Evolutionary conservation across 805 yeast species (phyloP).

Genomic region (Candida jianshihensis): DNA sequence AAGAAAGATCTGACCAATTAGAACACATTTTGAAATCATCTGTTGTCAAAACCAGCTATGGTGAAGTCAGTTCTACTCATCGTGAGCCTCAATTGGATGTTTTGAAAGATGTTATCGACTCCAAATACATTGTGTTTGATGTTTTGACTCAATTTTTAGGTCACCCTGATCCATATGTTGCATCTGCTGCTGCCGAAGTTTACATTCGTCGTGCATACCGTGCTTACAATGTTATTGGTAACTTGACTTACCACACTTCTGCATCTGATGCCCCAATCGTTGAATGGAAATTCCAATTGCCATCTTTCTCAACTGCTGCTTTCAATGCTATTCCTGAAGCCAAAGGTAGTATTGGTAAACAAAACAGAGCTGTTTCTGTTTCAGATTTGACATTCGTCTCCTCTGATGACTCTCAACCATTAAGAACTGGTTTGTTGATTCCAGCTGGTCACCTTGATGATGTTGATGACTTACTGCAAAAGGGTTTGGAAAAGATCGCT

Average conservation of each 20-base stretch:
- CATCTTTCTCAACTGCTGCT: conserved; percentile 63
- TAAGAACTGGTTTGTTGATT: conserved; percentile 79
- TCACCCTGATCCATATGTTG: conserved; percentile 78
- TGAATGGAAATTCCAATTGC: conserved; percentile 85
- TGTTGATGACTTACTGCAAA: conserved; percentile 70
- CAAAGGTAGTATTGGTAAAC: conserved; percentile 34
- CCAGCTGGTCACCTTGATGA: conserved; percentile 84
- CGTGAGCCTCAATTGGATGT: conserved; percentile 75
- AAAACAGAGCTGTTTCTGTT: conserved; percentile 75
- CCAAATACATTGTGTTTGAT: conserved; percentile 93
- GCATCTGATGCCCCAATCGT: conserved; percentile 53
- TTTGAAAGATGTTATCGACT: conserved; percentile 88
- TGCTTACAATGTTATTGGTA: conserved; percentile 85
- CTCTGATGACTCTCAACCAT: conserved; percentile 56
- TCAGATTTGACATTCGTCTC: conserved; percentile 86
- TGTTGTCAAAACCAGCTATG: conserved; percentile 84
- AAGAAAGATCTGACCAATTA: conserved; percentile 94
- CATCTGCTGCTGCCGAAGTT: conserved; percentile 94
- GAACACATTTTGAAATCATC: conserved; percentile 92
- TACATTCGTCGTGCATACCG: conserved; percentile 95
- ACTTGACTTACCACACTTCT: conserved; percentile 55
- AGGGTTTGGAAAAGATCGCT: conserved; percentile 70
- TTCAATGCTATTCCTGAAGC: conserved; percentile 61
- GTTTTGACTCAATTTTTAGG: conserved; percentile 88
- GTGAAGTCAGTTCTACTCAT: conserved; percentile 71